Evolutionary conservation across 805 yeast genomes (phyloP), one percentile per base, ranked within the genome.

Genomic region (Tetrapisispora pingtungensis): DNA sequence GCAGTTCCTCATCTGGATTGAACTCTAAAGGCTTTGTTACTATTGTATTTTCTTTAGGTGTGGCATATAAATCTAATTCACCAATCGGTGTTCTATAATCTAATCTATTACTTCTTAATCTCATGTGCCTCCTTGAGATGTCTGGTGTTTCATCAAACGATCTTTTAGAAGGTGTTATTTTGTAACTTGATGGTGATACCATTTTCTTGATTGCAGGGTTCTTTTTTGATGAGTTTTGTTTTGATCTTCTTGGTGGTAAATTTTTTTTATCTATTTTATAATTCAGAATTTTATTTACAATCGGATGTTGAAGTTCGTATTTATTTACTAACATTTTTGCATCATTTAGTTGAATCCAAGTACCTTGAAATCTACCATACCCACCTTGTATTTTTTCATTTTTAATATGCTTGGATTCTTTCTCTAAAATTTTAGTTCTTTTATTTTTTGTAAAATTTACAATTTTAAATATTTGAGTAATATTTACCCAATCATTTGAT

Each of bases 401-500:
- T 69, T 71, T 70, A 36, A 81, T 79, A 40, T 69, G 71, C 56
- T 79, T 87, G 19, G 84, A 84, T 51, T 84, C 90, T 52, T 73
- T 77, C 56, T 84, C 93, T 48, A 84, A 65, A 32, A 84, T 75
- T 56, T 82, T 77, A 2, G 93, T 84, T 61, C 95, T 66, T 56
- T 81, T 82, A 1, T 89, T 84, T 63, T 84, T 84, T 36, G 86
- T 84, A 55, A 80, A 81, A 47, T 81, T 77, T 31, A 88, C 88
- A 47, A 84, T 78, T 58, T 84, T 84, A 53, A 84, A 68, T 34
- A 84, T 80, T 59, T 84, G 95, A 0, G 94, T 84, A 20, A 88
- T 86, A 58, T 84, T 84, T 43, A 93, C 87, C 97, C 97, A 93
- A 53, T 89, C 84, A 61, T 93, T 97, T 40, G 75, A 71, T 48